Base-by-base conservation (phyloP, 1,139 yeast species). In the Protomyces arabidopsidicola region DNA sequence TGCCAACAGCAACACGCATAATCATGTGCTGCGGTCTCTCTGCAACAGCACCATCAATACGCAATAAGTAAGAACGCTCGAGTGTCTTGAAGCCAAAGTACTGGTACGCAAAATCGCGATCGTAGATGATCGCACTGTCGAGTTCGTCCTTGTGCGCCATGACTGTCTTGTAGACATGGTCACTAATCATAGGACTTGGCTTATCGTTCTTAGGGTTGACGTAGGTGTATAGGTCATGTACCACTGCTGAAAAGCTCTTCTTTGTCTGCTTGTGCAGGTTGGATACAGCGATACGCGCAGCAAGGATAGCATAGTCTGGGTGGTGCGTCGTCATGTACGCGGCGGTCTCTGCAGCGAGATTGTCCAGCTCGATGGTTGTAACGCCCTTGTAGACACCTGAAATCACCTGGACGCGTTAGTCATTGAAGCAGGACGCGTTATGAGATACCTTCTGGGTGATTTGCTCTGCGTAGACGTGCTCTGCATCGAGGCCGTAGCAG, bases 381-480 rank as follows among this genome's bases (percentile, higher is more conserved):
- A 93, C 98, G 71, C 98, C 98, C 72, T 90, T 96, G 78, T 90
- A 90, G 64, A 90, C 95, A 70, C 96, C 97, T 31, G 91, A 83
- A 68, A 88, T 88, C 70, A 88, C 90, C 62, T 58, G 38, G 18
- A 39, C 52, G 31, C 14, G 34, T 58, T 52, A 58, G 62, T 45
- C 3, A n/a, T 18, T 2, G 53, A n/a, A 1, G 14, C 24, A 9
- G 6, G 36, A 50, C 53, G 53, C 53, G 53, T 50, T 16, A 20
- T 6, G 36, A n/a, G 18, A 5, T 24, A 58, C 62, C 73, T 91
- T 82, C 75, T 89, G 96, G 45, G 97, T 89, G 75, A 90, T 88
- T 70, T 89, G 86, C 64, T 87, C 95, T 57, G 96, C 89, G 73
- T 90, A 96, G 67, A 90, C 89, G 75, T 88, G 95, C 58, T 81